phyloP scores from a whole-genome alignment of 768 basidiomycete species.

The Tephrocybe sp. region DNA sequence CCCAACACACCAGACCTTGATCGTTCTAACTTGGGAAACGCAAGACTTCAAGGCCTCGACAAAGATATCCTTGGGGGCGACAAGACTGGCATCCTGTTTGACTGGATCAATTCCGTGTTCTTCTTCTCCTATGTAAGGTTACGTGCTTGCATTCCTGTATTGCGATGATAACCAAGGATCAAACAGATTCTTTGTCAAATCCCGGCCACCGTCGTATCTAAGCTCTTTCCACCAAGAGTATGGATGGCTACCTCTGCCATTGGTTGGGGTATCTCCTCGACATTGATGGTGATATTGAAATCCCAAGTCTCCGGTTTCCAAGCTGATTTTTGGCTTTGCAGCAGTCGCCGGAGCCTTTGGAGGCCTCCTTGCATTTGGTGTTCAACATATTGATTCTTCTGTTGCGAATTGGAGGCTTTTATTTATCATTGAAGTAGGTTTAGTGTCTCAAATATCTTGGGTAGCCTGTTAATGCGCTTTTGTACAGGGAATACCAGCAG shows the following conservation, averaged over 20 bases:
- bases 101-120: constrained; percentile 76
- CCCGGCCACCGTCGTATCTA: constrained; percentile 63
- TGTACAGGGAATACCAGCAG: constrained; percentile 60
- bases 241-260: constrained; percentile 66
- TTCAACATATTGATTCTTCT: constrained; percentile 55
- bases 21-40: constrained; percentile 78
- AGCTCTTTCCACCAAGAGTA: constrained; percentile 62
- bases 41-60: constrained; percentile 68
- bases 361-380: constrained; percentile 78
- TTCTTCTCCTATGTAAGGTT: constrained; percentile 71
- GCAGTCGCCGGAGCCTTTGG: constrained; percentile 84
- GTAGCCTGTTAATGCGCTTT: background rate
- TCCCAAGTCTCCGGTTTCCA: constrained; percentile 20
- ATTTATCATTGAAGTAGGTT: constrained; percentile 67
- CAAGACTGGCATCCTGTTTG: constrained; percentile 64
- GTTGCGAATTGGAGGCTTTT: constrained; percentile 59
- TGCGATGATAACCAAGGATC: background rate
- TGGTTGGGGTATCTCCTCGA: constrained; percentile 77
- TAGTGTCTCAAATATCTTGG: background rate
- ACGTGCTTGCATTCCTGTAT: background rate
- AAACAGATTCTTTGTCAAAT: constrained; percentile 67
- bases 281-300: constrained; percentile 50
- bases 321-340: constrained; percentile 81
- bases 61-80: constrained; percentile 66
- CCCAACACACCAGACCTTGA: constrained; percentile 51